phyloP scores from a whole-genome alignment of 768 basidiomycete genomes.

The Gymnopilus junonius region DNA sequence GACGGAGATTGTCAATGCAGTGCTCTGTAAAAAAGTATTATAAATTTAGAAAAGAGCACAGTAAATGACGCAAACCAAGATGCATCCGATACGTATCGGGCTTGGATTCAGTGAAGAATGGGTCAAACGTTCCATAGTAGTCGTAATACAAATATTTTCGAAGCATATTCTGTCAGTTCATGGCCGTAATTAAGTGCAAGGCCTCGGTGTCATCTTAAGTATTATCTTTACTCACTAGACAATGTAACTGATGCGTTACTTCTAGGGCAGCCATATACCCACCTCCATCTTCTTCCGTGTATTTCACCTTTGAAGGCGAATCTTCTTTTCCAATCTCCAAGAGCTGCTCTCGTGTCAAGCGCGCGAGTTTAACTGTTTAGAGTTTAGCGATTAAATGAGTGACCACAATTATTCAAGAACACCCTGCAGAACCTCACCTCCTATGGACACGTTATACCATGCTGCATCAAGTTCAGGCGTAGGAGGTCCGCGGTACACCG shows the following conservation, averaged over 20 bases:
- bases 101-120: slow-evolving; percentile 2
- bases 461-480: slow-evolving; percentile 9
- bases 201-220: not conserved
- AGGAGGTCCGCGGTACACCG: slow-evolving; percentile 13
- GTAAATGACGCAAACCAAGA: not conserved
- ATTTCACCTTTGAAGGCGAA: slow-evolving; percentile 7
- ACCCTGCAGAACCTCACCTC: not conserved
- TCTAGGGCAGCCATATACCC: slow-evolving; percentile 9
- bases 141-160: slow-evolving; percentile 9
- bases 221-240: not conserved
- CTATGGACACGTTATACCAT: slow-evolving; percentile 12
- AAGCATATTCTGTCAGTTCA: slow-evolving; percentile 5
- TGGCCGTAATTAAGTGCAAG: not conserved
- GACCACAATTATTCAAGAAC: not conserved
- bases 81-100: slow-evolving; percentile 4
- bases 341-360: slow-evolving; percentile 5
- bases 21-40: not conserved
- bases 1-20: slow-evolving; percentile 8
- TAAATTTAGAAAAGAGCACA: not conserved
- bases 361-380: not conserved
- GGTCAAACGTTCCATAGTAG: slow-evolving; percentile 3
- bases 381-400: not conserved
- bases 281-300: slow-evolving; percentile 2
- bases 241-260: slow-evolving; percentile 9
- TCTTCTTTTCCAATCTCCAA: not conserved